A percentile compares a stretch with the other conserved stretches of the same genome.
Evolutionary conservation across 257 asterid genomes (phyloP).

Genomic region (Echites panduratus): DNA sequence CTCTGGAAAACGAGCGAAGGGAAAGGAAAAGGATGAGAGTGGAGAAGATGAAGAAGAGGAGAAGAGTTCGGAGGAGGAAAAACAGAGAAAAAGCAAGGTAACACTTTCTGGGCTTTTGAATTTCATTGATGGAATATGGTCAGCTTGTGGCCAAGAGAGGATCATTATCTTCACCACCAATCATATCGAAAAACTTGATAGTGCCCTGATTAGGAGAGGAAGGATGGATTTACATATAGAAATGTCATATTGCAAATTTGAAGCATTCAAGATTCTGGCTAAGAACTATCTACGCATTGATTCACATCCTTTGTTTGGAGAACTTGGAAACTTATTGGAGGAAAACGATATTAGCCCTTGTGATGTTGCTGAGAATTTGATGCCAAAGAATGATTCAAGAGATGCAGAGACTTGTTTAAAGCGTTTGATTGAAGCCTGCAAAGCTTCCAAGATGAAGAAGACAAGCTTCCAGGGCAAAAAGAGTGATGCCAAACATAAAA

Average conservation of each 20-base stretch:
- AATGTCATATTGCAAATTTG: constrained; percentile 7
- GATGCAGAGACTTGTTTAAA: constrained; percentile 5
- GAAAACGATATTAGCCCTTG: constrained; percentile 4
- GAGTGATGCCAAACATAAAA: background rate
- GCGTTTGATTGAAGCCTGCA: constrained; percentile 1
- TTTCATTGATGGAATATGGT: constrained; percentile 11
- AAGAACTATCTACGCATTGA: constrained; percentile 3
- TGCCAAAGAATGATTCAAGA: constrained; percentile 3
- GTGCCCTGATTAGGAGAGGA: constrained; percentile 1
- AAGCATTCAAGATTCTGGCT: constrained; percentile 2
- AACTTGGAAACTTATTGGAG: background rate
- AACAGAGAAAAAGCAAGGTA: constrained; percentile 23
- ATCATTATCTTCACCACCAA: constrained; percentile 1
- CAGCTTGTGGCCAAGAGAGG: constrained; percentile 8
- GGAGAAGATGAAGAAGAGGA: constrained; percentile 2
- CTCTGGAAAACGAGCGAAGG: background rate
- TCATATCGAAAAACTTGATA: background rate
- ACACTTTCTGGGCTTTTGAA: constrained; percentile 11
- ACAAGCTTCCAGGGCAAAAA: background rate
- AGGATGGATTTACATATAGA: constrained; percentile 8
- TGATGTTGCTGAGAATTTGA: constrained; percentile 14
- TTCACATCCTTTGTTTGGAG: background rate
- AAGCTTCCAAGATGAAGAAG: background rate
- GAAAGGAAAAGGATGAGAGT: too few relatives aligned
- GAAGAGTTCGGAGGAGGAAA: background rate